Evolutionary conservation across 1,139 yeast genomes (phyloP).

Genomic region (Geotrichum europaeum): DNA sequence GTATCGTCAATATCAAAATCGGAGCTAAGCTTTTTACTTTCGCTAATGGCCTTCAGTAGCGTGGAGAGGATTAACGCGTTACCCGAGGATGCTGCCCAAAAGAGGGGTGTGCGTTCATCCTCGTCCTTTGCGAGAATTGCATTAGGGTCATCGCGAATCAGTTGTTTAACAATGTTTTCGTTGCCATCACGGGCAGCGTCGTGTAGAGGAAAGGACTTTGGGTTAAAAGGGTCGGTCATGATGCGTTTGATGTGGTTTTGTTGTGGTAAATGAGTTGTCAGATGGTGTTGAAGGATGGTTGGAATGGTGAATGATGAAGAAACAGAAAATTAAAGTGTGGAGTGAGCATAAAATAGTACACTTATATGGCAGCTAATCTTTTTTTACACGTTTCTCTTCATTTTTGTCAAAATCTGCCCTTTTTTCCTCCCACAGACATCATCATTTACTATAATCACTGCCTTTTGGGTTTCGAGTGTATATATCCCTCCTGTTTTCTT

Average conservation of each 20-base stretch:
- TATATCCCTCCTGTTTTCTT: background rate
- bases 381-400: background rate
- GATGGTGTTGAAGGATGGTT: background rate
- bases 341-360: background rate
- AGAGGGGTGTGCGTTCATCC: constrained; percentile 77
- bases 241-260: background rate
- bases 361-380: background rate
- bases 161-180: constrained; percentile 42
- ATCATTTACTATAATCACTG: background rate
- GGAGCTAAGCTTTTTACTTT: constrained; percentile 27
- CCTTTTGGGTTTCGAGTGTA: background rate
- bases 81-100: constrained; percentile 80
- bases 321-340: background rate
- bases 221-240: constrained; percentile 15
- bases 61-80: constrained; percentile 49
- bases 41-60: constrained; percentile 40
- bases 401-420: background rate
- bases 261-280: background rate
- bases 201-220: constrained; percentile 38
- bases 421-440: background rate
- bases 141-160: constrained; percentile 46
- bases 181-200: constrained; percentile 58
- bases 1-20: constrained; percentile 58
- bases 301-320: background rate
- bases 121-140: constrained; percentile 47